phyloP scores from a whole-genome alignment of 257 asterid genomes.

The Eucommia ulmoides region DNA sequence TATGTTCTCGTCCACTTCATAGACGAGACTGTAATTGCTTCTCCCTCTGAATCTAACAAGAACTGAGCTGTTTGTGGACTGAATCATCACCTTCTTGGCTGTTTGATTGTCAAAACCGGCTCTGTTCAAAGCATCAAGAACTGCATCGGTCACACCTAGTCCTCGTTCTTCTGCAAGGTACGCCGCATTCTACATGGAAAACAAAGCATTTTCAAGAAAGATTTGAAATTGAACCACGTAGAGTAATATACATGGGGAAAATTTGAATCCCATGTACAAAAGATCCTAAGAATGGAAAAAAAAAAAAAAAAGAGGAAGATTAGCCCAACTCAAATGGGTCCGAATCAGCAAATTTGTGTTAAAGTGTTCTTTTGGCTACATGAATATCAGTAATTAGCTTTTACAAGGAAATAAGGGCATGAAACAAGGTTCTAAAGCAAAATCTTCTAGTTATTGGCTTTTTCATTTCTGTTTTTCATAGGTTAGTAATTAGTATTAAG shows the following conservation, averaged over 20 bases:
- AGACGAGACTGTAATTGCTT: conserved; percentile 51
- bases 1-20: conserved; percentile 38
- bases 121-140: conserved; percentile 36
- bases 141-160: conserved; percentile 49
- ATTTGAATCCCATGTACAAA: background rate
- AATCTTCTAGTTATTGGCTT: too few species aligned
- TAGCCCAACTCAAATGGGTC: background rate
- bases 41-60: conserved; percentile 31
- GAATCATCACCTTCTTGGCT: conserved; percentile 44
- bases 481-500: too few species aligned
- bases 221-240: conserved; percentile 7
- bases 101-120: conserved; percentile 42
- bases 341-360: background rate
- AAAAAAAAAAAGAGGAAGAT: background rate
- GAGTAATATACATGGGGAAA: background rate
- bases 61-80: conserved; percentile 57
- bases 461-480: too few species aligned
- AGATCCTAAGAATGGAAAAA: background rate
- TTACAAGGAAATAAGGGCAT: too few species aligned
- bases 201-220: too few species aligned
- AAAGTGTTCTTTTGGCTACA: too few species aligned
- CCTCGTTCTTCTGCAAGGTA: conserved; percentile 65
- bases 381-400: too few species aligned
- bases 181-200: conserved; percentile 49
- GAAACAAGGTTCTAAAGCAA: too few species aligned